phyloP scores from a whole-genome alignment of 805 yeast species.

The Metschnikowia gelsemii region DNA sequence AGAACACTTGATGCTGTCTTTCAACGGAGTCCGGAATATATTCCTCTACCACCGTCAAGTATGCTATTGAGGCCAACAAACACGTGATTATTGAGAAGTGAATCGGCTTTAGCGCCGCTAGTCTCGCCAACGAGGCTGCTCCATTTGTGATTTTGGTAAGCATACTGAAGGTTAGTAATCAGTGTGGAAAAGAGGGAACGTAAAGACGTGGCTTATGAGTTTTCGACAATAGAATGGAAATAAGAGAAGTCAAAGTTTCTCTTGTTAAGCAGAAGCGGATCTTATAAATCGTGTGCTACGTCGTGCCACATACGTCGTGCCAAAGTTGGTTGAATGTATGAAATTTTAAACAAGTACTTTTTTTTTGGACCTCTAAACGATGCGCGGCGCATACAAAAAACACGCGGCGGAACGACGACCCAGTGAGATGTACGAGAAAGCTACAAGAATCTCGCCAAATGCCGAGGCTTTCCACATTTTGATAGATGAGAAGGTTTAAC shows the following conservation, averaged over 20 bases:
- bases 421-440: constrained; percentile 6
- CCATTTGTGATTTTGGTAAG: constrained; percentile 31
- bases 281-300: no score
- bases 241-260: no score
- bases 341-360: background rate
- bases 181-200: background rate
- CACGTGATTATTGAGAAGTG: constrained; percentile 76
- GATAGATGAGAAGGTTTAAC: no score
- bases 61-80: constrained; percentile 75
- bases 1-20: constrained; percentile 27
- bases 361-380: constrained; percentile 11
- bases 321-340: constrained; percentile 6
- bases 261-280: no score
- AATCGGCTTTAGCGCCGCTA: constrained; percentile 80
- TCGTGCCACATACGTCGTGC: constrained; percentile 10
- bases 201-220: no score
- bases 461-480: no score
- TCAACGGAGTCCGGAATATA: constrained; percentile 51
- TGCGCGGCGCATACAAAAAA: constrained; percentile 16
- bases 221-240: no score
- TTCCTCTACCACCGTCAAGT: constrained; percentile 70
- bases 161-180: constrained; percentile 22
- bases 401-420: constrained; percentile 13
- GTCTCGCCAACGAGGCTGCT: constrained; percentile 46
- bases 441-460: no score